Percentiles rank a stretch among this genome's conserved stretches.
Evolutionary conservation across 352 stramenopile genomes (phyloP).

Genomic region (Phytophthora europaea): DNA sequence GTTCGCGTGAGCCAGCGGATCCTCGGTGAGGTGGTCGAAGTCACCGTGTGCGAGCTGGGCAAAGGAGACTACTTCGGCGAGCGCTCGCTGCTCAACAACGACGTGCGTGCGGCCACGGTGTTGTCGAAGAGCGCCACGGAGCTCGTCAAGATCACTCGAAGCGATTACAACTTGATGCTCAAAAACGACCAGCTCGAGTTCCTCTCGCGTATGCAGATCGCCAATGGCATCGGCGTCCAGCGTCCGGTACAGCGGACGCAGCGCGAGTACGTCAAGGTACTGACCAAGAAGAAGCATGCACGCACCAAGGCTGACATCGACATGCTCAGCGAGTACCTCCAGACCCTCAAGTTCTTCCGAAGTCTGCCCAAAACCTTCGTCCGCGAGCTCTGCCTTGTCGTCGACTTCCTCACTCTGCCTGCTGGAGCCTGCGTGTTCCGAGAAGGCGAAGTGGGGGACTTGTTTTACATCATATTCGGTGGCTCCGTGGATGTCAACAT

Average conservation of each 20-base stretch:
- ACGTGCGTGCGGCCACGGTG: constrained; percentile 68
- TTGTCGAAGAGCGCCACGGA: constrained; percentile 63
- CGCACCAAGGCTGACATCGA: constrained; percentile 66
- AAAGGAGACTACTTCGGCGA: constrained; percentile 85
- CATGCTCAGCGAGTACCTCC: constrained; percentile 74
- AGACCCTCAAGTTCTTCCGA: constrained; percentile 85
- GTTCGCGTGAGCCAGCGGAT: constrained; percentile 71
- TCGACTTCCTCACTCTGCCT: constrained; percentile 61
- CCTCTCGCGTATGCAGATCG: constrained; percentile 68
- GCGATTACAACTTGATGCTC: constrained; percentile 82
- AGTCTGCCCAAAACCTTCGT: constrained; percentile 68
- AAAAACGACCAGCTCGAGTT: constrained; percentile 80
- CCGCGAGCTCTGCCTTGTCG: constrained; percentile 71
- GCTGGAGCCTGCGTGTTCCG: constrained; percentile 61
- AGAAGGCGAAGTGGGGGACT: constrained; percentile 75
- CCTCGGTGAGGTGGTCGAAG: constrained; percentile 69
- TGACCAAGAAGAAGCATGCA: constrained; percentile 60
- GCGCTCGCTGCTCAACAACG: constrained; percentile 68
- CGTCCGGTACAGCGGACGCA: constrained; percentile 41
- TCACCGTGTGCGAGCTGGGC: constrained; percentile 70
- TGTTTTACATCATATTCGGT: constrained; percentile 85
- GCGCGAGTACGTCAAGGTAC: constrained; percentile 65
- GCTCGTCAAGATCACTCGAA: constrained; percentile 71
- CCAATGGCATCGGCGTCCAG: constrained; percentile 41
- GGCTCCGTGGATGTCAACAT: constrained; percentile 80